phyloP scores from a whole-genome alignment of 495 filamentous ascomycete species.

The Penicillium canescens region DNA sequence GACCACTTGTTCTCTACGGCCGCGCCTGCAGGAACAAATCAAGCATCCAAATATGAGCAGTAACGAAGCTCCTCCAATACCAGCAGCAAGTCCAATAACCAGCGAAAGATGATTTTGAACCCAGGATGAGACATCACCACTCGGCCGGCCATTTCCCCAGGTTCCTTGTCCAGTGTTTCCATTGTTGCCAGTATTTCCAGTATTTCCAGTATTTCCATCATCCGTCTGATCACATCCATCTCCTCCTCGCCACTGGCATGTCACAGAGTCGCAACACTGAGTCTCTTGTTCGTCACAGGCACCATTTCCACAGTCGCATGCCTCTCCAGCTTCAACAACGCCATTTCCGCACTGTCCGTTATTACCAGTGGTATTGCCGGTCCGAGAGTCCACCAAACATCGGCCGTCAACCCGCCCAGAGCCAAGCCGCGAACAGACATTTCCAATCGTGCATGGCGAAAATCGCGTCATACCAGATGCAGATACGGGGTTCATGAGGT shows the following conservation, averaged over 20 bases:
- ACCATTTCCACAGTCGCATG: slow-evolving; percentile 85
- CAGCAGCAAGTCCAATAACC: slow-evolving; percentile 64
- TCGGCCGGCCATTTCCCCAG: not conserved
- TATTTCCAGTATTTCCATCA: slow-evolving; percentile 39
- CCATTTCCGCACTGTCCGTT: slow-evolving; percentile 86
- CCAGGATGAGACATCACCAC: slow-evolving; percentile 44
- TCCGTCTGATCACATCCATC: slow-evolving; percentile 75
- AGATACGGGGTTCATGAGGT: slow-evolving; percentile 90
- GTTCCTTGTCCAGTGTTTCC: not conserved
- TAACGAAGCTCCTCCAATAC: slow-evolving; percentile 62
- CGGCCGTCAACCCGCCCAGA: slow-evolving; percentile 64
- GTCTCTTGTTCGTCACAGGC: slow-evolving; percentile 57
- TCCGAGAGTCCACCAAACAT: slow-evolving; percentile 60
- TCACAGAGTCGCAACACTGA: slow-evolving; percentile 76
- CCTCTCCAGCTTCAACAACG: slow-evolving; percentile 87
- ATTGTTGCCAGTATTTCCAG: too few species aligned
- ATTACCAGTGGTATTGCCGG: slow-evolving; percentile 70
- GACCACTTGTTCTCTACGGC: too few species aligned
- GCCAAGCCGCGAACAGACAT: slow-evolving; percentile 79
- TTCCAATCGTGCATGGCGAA: slow-evolving; percentile 83
- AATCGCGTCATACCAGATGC: slow-evolving; percentile 67
- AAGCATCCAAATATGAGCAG: slow-evolving; percentile 57
- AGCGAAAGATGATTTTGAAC: slow-evolving; percentile 62
- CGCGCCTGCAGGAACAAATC: slow-evolving; percentile 40
- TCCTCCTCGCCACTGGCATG: slow-evolving; percentile 74